Evolutionary conservation across 176 grass and related monocot species (phyloP).

Genomic region (Aegilops longissima): DNA sequence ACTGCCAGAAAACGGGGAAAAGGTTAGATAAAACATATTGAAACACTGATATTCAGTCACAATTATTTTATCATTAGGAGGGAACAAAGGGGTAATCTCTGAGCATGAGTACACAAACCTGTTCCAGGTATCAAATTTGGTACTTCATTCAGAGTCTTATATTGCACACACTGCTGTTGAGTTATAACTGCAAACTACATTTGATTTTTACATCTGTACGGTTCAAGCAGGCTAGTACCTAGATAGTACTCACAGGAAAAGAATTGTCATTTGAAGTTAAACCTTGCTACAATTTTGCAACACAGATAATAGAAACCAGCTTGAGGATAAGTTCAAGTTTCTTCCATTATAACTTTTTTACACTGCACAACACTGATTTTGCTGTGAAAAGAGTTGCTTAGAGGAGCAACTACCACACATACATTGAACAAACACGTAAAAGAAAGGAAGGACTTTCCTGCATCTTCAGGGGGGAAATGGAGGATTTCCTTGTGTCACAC

Average conservation of each 20-base stretch:
- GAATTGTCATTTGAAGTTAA: background rate
- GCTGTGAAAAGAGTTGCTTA: background rate
- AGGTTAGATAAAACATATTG: background rate
- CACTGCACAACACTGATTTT: background rate
- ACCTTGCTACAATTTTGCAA: background rate
- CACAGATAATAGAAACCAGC: background rate
- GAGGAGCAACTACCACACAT: background rate
- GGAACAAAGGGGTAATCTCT: background rate
- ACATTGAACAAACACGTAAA: background rate
- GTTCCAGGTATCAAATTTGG: background rate
- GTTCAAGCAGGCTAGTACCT: background rate
- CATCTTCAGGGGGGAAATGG: background rate
- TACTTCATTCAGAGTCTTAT: background rate
- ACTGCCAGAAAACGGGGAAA: background rate
- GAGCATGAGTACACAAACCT: background rate
- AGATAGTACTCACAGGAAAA: background rate
- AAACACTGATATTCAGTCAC: background rate
- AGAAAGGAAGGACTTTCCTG: background rate
- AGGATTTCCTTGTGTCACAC: slow-evolving; percentile 7
- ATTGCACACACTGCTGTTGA: background rate
- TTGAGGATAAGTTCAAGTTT: background rate
- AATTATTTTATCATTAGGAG: background rate
- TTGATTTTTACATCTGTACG: background rate
- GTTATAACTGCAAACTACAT: background rate
- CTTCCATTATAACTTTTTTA: background rate